phyloP scores from a whole-genome alignment of 2,329 filamentous ascomycete genomes.

The Fusarium albosuccineum region DNA sequence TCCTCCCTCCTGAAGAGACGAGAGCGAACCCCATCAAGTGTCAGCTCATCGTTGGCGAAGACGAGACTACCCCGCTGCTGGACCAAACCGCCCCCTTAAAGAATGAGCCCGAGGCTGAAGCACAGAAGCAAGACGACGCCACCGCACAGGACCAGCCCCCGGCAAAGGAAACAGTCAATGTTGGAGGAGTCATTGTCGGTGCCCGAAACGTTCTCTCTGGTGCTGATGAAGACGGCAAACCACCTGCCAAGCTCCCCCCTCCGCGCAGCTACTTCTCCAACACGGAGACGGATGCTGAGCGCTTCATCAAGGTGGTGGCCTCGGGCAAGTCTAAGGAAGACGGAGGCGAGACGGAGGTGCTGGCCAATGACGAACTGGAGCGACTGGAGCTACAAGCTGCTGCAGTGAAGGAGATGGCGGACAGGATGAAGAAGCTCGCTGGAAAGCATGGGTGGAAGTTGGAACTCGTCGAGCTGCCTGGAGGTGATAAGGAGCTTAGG shows the following conservation, averaged over 20 bases:
- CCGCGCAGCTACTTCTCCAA: conserved; percentile 57
- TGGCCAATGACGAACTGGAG: conserved; percentile 76
- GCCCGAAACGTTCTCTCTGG: conserved; percentile 62
- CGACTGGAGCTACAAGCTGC: conserved; percentile 75
- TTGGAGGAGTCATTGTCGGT: conserved; percentile 68
- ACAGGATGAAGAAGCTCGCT: conserved; percentile 76
- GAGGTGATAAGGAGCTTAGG: conserved; percentile 71
- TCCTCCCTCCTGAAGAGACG: conserved; percentile 83
- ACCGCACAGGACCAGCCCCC: conserved; percentile 36
- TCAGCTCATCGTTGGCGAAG: conserved; percentile 72
- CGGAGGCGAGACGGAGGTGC: conserved; percentile 70
- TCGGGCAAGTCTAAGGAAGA: conserved; percentile 64
- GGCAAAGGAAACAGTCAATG: conserved; percentile 57
- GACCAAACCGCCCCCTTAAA: conserved; percentile 51
- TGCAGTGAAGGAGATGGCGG: conserved; percentile 76
- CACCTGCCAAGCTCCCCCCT: conserved; percentile 59
- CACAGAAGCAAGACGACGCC: conserved; percentile 27
- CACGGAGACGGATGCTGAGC: conserved; percentile 38
- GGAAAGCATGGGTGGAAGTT: conserved; percentile 82
- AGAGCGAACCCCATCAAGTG: conserved; percentile 83
- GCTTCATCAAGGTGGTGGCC: conserved; percentile 60
- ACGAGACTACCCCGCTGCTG: conserved; percentile 55
- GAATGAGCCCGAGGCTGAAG: conserved; percentile 28
- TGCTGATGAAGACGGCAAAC: conserved; percentile 62
- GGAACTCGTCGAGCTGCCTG: conserved; percentile 79